These are phyloP conservation scores for Eimeria maxima DNA, from an alignment of 169 alveolate species.

Conservation along the genomic window DNA sequence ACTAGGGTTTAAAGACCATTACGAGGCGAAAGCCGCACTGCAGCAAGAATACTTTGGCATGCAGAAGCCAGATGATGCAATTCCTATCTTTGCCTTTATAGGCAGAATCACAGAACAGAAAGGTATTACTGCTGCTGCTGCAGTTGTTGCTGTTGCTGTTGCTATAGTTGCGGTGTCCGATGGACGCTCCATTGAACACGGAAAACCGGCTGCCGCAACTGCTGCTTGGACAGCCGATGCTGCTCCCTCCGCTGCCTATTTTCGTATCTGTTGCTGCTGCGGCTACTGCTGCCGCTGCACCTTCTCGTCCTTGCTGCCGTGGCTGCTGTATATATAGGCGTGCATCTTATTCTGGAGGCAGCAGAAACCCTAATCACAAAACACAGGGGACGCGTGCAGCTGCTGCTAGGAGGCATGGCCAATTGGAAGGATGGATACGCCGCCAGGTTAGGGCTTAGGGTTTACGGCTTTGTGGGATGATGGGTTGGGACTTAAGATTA, in stretches of 20 bases:
- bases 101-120: conserved; percentile 95
- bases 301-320: neutral
- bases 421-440: conserved; percentile 92
- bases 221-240: neutral
- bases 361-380: conserved; percentile 92
- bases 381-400: conserved; percentile 90
- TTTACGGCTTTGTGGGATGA: neutral
- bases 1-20: conserved; percentile 89
- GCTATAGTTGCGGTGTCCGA: too few relatives aligned
- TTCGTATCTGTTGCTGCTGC: too few relatives aligned
- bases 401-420: conserved; percentile 95
- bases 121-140: conserved; percentile 80
- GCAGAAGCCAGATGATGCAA: conserved; percentile 88
- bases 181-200: too few relatives aligned
- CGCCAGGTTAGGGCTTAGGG: conserved; percentile 84
- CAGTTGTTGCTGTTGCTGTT: neutral
- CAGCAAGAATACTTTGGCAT: conserved; percentile 91
- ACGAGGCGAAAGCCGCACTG: conserved; percentile 91
- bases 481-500: too few relatives aligned
- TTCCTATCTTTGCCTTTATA: conserved; percentile 93
- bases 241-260: neutral
- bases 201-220: too few relatives aligned
- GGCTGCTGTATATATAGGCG: conserved; percentile 85
- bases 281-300: neutral
- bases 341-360: conserved; percentile 93